Percentiles rank a stretch among this genome's conserved stretches.
phyloP scores from a whole-genome alignment of 73 alveolate genomes.

The Blepharisma stoltei region DNA sequence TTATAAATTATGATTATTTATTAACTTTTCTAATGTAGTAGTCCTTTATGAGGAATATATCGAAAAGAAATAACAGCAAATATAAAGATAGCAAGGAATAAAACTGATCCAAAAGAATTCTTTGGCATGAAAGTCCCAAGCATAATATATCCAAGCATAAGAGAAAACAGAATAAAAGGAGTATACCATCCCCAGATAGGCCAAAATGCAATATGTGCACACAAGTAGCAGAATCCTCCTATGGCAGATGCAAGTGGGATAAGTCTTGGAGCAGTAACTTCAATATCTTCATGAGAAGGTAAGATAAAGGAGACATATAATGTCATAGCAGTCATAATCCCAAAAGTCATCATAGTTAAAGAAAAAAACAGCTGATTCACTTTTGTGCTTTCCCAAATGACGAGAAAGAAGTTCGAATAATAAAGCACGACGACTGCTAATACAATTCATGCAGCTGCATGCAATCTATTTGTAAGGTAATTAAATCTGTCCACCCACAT shows the following conservation, averaged over 20 bases:
- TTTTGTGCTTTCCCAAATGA: conserved; percentile 12
- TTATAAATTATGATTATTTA: too few species aligned
- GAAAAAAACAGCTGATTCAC: conserved; percentile 9
- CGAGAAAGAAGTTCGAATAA: not conserved
- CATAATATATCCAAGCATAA: conserved; percentile 20
- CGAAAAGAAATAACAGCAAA: not conserved
- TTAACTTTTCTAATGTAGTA: not conserved
- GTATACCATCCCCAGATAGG: conserved; percentile 30
- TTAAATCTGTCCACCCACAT: conserved; percentile 13
- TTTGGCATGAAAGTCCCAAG: conserved; percentile 21
- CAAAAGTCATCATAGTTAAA: not conserved
- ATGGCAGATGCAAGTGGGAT: not conserved
- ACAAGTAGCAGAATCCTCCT: not conserved
- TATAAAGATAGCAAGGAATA: not conserved
- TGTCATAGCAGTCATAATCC: conserved; percentile 24
- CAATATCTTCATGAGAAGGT: conserved; percentile 1
- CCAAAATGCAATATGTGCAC: conserved; percentile 8
- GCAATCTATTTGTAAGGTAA: not conserved
- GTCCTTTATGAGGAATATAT: conserved; percentile 22
- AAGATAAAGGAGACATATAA: conserved; percentile 5
- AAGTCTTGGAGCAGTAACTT: conserved; percentile 23
- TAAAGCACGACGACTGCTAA: not conserved
- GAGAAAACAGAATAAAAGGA: not conserved
- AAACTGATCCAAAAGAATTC: not conserved
- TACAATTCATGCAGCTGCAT: not conserved